phyloP scores from a whole-genome alignment of 805 yeast genomes.

The Metschnikowia dekortorum region DNA sequence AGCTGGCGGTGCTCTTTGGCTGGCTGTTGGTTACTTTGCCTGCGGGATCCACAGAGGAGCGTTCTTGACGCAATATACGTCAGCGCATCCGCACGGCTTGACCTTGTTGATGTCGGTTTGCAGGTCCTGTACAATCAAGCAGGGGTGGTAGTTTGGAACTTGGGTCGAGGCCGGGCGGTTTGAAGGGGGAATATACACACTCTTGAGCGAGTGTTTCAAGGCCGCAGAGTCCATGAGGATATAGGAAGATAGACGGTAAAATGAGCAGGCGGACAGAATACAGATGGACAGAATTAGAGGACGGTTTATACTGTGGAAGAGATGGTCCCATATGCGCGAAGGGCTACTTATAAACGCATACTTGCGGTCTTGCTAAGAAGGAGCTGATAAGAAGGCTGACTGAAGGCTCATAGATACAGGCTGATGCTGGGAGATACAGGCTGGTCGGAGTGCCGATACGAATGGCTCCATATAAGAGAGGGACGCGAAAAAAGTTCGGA shows the following conservation, averaged over 20 bases:
- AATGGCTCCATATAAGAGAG: not conserved
- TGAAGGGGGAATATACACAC: constrained; percentile 46
- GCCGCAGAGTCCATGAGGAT: constrained; percentile 40
- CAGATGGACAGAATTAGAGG: not conserved
- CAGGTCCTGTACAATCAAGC: constrained; percentile 53
- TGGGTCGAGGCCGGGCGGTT: constrained; percentile 11
- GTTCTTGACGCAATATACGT: constrained; percentile 34
- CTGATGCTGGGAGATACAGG: too few species aligned
- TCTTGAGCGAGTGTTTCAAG: constrained; percentile 34
- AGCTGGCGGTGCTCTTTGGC: too few species aligned
- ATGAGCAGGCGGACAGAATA: not conserved
- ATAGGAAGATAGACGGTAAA: not conserved
- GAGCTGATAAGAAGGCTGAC: too few species aligned
- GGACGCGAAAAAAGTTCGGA: not conserved
- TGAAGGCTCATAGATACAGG: too few species aligned
- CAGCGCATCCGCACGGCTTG: constrained; percentile 41
- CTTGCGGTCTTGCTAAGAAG: not conserved
- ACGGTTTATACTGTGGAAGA: too few species aligned
- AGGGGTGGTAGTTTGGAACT: constrained; percentile 53
- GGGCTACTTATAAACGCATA: not conserved
- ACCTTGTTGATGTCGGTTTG: constrained; percentile 43
- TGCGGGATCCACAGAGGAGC: constrained; percentile 40
- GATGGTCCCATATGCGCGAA: not conserved
- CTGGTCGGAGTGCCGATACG: too few species aligned
- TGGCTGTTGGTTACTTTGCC: constrained; percentile 42